phyloP scores from a whole-genome alignment of 2,329 filamentous ascomycete genomes.

The Xylaria sp. region DNA sequence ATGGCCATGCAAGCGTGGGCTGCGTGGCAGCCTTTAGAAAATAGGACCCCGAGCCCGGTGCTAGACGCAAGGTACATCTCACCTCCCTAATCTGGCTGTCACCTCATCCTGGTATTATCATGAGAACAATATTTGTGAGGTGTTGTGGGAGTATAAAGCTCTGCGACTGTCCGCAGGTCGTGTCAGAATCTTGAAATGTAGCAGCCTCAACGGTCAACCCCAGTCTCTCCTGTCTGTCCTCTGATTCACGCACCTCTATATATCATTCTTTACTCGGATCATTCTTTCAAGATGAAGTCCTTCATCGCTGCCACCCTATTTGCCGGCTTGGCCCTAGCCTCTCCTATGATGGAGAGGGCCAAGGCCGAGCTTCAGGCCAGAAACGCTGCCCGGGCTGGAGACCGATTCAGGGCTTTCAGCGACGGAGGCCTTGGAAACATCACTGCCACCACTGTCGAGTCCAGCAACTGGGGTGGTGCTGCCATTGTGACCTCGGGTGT shows the following conservation, averaged over 20 bases:
- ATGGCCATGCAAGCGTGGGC: constrained; percentile 12
- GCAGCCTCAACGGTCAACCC: constrained; percentile 12
- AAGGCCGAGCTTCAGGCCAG: constrained; percentile 32
- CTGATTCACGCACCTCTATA: constrained; percentile 1
- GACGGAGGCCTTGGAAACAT: constrained; percentile 26
- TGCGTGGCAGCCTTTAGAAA: constrained; percentile 13
- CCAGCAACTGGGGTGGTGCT: constrained; percentile 32
- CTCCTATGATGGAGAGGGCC: constrained; percentile 34
- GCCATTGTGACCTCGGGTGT: constrained; percentile 35
- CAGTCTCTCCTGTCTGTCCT: not conserved
- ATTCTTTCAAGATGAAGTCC: constrained; percentile 31
- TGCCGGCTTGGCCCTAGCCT: constrained; percentile 29
- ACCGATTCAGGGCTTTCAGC: constrained; percentile 14
- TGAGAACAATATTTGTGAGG: not conserved
- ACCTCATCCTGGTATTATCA: constrained; percentile 24
- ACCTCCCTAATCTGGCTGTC: constrained; percentile 34
- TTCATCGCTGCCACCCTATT: constrained; percentile 20
- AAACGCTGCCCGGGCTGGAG: constrained; percentile 20
- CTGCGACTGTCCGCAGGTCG: constrained; percentile 1
- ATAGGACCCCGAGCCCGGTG: not conserved
- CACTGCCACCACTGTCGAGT: constrained; percentile 25
- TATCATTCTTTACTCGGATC: constrained; percentile 3
- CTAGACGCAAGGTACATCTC: constrained; percentile 18
- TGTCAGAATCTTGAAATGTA: constrained; percentile 7
- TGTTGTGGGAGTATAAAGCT: constrained; percentile 30